Conservation (phyloP, 192 early-diverging fungal species). For the Mortierella claussenii region DNA sequence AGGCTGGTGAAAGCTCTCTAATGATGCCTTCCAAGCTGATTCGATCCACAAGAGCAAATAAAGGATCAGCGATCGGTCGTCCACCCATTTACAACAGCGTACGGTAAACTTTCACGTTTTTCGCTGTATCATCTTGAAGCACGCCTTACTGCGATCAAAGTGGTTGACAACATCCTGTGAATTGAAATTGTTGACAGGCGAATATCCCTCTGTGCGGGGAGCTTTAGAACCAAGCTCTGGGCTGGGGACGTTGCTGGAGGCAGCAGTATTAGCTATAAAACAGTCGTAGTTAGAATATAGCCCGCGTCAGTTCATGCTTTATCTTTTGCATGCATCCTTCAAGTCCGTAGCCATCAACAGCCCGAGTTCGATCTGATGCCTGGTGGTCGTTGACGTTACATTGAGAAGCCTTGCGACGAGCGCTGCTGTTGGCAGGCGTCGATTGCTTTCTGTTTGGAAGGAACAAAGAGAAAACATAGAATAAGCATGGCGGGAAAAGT, state of each 20-base stretch:
- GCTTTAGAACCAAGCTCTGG: conserved; percentile 21
- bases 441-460: conserved; percentile 28
- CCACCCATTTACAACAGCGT: too few species aligned
- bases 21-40: conserved; percentile 37
- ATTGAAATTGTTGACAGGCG: conserved; percentile 47
- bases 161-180: conserved; percentile 52
- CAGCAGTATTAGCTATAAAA: conserved; percentile 11
- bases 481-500: neutral
- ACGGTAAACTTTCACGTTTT: too few species aligned
- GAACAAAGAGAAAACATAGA: neutral
- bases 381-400: too few species aligned
- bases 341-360: neutral
- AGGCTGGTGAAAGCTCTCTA: conserved; percentile 27
- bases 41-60: neutral
- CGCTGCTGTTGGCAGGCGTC: conserved; percentile 9
- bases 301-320: neutral
- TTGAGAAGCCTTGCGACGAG: conserved; percentile 40
- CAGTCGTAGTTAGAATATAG: neutral
- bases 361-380: too few species aligned
- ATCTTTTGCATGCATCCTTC: neutral
- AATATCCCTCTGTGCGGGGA: conserved; percentile 5
- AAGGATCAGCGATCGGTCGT: neutral
- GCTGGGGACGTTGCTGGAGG: neutral
- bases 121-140: too few species aligned
- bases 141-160: conserved; percentile 35